Conservation (phyloP, 129 eudicot genomes). For the Flaveria linearis region DNA sequence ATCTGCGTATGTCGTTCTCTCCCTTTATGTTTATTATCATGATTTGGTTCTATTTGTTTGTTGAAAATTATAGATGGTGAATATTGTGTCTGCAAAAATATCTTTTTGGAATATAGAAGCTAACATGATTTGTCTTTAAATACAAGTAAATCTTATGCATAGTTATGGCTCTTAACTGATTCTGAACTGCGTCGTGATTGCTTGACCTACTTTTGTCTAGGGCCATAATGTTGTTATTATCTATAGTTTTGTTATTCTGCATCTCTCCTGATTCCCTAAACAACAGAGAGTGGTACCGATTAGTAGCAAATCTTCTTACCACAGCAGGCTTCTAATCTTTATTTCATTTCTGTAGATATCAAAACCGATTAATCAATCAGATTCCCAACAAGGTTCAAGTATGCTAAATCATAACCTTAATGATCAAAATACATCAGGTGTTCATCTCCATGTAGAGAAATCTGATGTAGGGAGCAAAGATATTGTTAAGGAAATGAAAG, state of each 20-base stretch:
- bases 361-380: constrained; percentile 34
- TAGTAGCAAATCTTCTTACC: not conserved
- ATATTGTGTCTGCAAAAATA: not conserved
- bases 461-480: constrained; percentile 28
- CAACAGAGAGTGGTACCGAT: not conserved
- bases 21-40: not conserved
- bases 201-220: not conserved
- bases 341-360: constrained; percentile 39
- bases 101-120: not conserved
- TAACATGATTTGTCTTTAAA: not conserved
- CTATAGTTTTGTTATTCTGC: not conserved
- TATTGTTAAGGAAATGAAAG: constrained; percentile 34
- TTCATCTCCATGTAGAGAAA: constrained; percentile 29
- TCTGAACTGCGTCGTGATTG: not conserved
- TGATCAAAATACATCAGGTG: constrained; percentile 28
- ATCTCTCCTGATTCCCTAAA: not conserved
- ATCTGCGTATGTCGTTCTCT: not conserved
- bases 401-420: constrained; percentile 22
- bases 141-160: not conserved
- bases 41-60: not conserved
- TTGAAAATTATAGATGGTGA: no score
- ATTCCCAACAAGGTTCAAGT: constrained; percentile 42
- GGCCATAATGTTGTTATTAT: not conserved
- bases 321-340: constrained; percentile 34
- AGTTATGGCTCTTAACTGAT: not conserved